Evolutionary conservation across 768 basidiomycete genomes (phyloP).

Genomic region (Crassisporium funariophilum): DNA sequence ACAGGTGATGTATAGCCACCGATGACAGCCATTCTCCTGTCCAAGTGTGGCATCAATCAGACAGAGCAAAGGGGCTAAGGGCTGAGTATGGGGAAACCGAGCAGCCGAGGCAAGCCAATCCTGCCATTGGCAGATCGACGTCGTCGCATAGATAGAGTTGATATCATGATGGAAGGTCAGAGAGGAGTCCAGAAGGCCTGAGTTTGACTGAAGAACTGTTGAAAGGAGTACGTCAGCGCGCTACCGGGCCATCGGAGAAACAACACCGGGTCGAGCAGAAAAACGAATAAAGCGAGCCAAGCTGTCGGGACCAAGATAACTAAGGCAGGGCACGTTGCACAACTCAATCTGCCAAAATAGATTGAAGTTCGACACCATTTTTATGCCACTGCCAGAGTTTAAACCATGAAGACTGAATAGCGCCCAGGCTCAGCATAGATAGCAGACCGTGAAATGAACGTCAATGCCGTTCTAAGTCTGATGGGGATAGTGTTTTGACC

Average conservation of each 20-base stretch:
- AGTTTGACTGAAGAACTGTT: too few species aligned
- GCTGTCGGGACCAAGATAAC: slow-evolving; percentile 13
- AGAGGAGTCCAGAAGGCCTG: too few species aligned
- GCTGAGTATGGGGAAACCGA: too few species aligned
- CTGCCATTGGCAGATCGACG: too few species aligned
- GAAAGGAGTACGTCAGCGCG: too few species aligned
- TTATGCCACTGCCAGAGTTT: slow-evolving; percentile 5
- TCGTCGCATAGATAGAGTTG: too few species aligned
- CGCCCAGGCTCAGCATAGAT: slow-evolving; percentile 12
- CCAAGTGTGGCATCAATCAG: too few species aligned
- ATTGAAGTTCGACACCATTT: not conserved
- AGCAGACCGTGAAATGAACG: not conserved
- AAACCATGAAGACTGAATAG: slow-evolving; percentile 13
- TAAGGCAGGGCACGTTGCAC: slow-evolving; percentile 22
- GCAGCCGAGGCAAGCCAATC: too few species aligned
- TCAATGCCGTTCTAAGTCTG: not conserved
- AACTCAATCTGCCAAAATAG: slow-evolving; percentile 20
- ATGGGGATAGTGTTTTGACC: not conserved
- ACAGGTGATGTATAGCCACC: not conserved
- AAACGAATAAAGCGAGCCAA: slow-evolving; percentile 15
- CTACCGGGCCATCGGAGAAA: slow-evolving; percentile 18
- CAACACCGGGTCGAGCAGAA: slow-evolving; percentile 12
- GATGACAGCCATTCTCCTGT: too few species aligned
- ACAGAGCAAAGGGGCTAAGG: too few species aligned
- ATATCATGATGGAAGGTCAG: too few species aligned